phyloP scores from a whole-genome alignment of 2,329 filamentous ascomycete species.

The Colletotrichum tanaceti region DNA sequence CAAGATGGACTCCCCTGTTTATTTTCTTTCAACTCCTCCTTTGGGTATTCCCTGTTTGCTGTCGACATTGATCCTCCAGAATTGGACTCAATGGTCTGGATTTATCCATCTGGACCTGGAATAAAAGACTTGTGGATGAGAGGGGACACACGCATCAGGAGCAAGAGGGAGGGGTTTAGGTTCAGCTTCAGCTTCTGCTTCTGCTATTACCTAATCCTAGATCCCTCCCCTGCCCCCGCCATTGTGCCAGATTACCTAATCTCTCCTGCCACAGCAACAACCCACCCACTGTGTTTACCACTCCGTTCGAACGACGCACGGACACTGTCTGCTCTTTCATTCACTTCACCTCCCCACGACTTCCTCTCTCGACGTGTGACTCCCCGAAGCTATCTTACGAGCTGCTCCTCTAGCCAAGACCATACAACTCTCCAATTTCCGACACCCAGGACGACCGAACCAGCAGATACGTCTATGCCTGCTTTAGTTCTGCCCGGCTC shows the following conservation, averaged over 20 bases:
- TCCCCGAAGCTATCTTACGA: not conserved
- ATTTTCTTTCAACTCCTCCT: not conserved
- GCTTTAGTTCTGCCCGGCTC: not conserved
- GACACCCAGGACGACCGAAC: not conserved
- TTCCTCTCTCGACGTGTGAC: conserved; percentile 9
- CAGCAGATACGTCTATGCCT: not conserved
- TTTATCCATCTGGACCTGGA: not conserved
- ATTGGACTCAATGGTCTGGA: not conserved
- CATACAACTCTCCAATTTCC: conserved; percentile 8
- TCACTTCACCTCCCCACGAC: not conserved
- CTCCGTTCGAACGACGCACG: not conserved
- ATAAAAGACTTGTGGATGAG: not conserved
- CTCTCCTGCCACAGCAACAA: not conserved
- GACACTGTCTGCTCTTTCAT: not conserved
- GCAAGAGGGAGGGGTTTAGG: not conserved
- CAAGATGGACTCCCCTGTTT: no score
- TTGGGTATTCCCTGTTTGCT: no score
- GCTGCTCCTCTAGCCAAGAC: not conserved
- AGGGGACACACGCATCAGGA: not conserved
- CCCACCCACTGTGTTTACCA: not conserved
- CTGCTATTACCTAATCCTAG: not conserved
- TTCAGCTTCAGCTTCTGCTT: not conserved
- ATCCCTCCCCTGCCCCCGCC: no score
- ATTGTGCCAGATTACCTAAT: no score
- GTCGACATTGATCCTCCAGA: no score